A percentile compares a stretch with the other conserved stretches of the same genome.
Conservation (phyloP, 1,139 yeast genomes). For the Debaryomyces robertsiae region DNA sequence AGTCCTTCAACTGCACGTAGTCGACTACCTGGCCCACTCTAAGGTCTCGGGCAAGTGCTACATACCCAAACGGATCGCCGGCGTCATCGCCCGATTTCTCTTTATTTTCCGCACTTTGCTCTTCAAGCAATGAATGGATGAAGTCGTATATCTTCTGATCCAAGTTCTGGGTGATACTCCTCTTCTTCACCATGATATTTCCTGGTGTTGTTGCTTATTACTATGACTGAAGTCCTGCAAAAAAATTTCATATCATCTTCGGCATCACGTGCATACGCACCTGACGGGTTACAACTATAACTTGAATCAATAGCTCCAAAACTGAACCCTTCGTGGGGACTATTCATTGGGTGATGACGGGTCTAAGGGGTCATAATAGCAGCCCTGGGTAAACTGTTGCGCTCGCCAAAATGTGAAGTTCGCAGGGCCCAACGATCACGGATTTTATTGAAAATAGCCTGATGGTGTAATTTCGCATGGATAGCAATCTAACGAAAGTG, state of each 20-base stretch:
- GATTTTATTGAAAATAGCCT: no score
- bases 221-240: not conserved
- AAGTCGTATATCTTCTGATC: conserved; percentile 55
- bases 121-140: conserved; percentile 53
- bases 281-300: not conserved
- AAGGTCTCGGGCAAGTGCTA: conserved; percentile 65
- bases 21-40: conserved; percentile 51
- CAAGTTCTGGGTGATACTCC: conserved; percentile 32
- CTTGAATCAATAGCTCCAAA: no score
- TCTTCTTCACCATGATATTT: conserved; percentile 19
- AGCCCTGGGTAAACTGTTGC: not conserved
- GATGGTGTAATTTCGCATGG: not conserved
- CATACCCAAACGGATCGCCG: conserved; percentile 35
- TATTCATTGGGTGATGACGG: no score
- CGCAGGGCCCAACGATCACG: no score
- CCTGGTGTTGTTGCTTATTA: no score
- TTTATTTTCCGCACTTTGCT: conserved; percentile 50
- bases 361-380: no score
- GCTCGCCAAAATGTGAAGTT: not conserved
- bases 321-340: no score
- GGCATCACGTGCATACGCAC: conserved; percentile 5
- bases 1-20: conserved; percentile 61
- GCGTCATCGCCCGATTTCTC: conserved; percentile 22
- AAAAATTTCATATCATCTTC: conserved; percentile 9
- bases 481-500: not conserved